Base-by-base conservation (phyloP, 176 grass and related monocot species). In the Luzula sylvatica region DNA sequence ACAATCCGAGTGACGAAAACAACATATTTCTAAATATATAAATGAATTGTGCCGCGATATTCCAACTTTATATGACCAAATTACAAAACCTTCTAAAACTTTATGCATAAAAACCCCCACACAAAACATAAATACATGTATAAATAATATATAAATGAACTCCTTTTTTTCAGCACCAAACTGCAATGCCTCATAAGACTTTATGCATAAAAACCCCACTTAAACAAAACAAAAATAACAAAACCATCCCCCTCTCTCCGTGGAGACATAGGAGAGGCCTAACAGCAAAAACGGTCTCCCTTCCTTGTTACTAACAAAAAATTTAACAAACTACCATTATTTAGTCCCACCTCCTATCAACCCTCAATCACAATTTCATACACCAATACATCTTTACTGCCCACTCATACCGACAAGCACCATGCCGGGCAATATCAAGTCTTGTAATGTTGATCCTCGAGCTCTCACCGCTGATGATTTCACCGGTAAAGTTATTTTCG, bases 291-390 rank as follows among this genome's bases (percentile, higher is more conserved):
- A 61, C 57, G 21, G 20, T 8, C 57, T 41, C 16, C 40, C 38
- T 14, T 45, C 43, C 38, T 42, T 64, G 12, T 64, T 64, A 28
- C 47, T 49, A 64, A 47, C 59, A 63, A 62, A 62, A 35, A 62
- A 11, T 12, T 7, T 26, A 46, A 63, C 40, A 63, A 64, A 46
- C 46, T 46, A 46, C 59, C 17, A n/a, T 46, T 32, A 64, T 48
- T 64, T 64, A 35, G 59, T 20, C 19, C 5, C 27, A 15, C 9
- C 43, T 26, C 59, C 42, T 46, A 64, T 46, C 20, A 64, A 48
- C 22, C 59, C 23, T 32, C 24, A 8, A 63, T 27, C 23, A 45
- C n/a, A 38, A 64, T 46, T 14, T 64, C 41, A 64, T 15, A 48
- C 25, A 19, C 17, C 7, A 63, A 55, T 2, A 55, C 23, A 26